Percentiles rank a stretch among this genome's conserved stretches.
These are phyloP conservation scores for Phytophthora kernoviae DNA, from an alignment of 352 stramenopile genomes.

Conservation along the genomic window DNA sequence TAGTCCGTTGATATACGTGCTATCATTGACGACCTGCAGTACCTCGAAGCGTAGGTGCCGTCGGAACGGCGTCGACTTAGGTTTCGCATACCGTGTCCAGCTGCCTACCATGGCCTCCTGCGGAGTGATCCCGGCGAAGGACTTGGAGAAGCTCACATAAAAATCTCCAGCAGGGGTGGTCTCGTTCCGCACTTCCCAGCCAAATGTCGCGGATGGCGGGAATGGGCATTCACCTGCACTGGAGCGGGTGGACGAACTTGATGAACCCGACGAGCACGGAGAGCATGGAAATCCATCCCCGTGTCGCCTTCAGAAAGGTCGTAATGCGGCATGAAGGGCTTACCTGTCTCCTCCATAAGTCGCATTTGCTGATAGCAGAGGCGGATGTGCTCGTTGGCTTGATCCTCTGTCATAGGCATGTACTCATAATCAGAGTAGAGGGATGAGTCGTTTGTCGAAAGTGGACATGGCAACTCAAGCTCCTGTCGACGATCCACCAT, in stretches of 20 bases:
- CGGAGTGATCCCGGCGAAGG: constrained; percentile 41
- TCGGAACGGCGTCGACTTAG: constrained; percentile 35
- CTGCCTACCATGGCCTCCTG: constrained; percentile 49
- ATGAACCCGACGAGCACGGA: constrained; percentile 8
- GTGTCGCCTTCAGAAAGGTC: constrained; percentile 36
- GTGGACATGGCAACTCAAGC: constrained; percentile 45
- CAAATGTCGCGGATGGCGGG: constrained; percentile 54
- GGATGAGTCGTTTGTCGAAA: constrained; percentile 30
- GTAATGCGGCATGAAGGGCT: constrained; percentile 35
- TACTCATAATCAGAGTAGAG: constrained; percentile 54
- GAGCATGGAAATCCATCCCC: constrained; percentile 16
- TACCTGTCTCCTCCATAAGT: constrained; percentile 50
- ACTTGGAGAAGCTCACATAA: constrained; percentile 59
- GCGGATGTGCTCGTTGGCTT: constrained; percentile 58
- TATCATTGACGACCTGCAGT: constrained; percentile 57
- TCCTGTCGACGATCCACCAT: constrained; percentile 59
- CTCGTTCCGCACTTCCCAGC: constrained; percentile 56
- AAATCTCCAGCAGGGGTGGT: constrained; percentile 43
- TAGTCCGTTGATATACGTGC: constrained; percentile 45
- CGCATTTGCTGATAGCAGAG: constrained; percentile 63
- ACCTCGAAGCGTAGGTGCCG: constrained; percentile 45
- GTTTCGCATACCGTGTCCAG: constrained; percentile 39
- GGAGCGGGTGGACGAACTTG: not conserved
- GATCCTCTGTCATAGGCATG: constrained; percentile 54
- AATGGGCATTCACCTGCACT: constrained; percentile 34